Evolutionary conservation across 2,329 filamentous ascomycete species (phyloP), one percentile per base, ranked within the genome.

Genomic region (Alternaria novae-zelandiae): DNA sequence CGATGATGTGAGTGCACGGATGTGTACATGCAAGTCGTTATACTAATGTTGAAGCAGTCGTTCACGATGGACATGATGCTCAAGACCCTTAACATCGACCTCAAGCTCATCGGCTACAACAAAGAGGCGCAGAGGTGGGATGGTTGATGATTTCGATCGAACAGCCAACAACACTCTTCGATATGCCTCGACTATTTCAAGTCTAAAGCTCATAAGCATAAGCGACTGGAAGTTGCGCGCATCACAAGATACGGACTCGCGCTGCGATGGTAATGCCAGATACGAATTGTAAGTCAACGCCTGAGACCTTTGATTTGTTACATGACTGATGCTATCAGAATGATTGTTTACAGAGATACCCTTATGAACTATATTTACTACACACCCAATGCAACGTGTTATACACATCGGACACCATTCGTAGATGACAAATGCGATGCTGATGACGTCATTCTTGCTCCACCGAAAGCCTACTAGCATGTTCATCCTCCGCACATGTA

Each of bases 51-150:
- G 2, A n/a, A 4, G 7, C 61, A 79, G 88, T 85, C 85, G 12
- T 91, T 91, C 71, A 90, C 88, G 12, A 90, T 92, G 85, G 88
- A 86, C 51, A 88, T 87, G 84, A 91, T 91, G 89, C 82, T 92
- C 15, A 85, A 85, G 67, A 87, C 85, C 28, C 80, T 91, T 62
- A 89, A 90, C 70, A 86, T 91, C 60, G 88, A 90, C 59, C 78
- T 87, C 5, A 80, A 84, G 53, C 73, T 86, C n/a, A 89, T 92
- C 67, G 89, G 89, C 6, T 91, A 86, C 74, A 88, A 90, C 75
- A 83, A 83, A 61, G 76, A 81, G 12, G 76, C 80, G 57, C 86
- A 90, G 74, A 81, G 82, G 73, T 91, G 89, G 89, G 78, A 84
- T 54, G 83, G 83, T 63, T 87, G 77, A 85, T 43, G 2, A 28